Evolutionary conservation across 148 eudicot species (phyloP), one percentile per base, ranked within the genome.

Genomic region (Dysphania ambrosioides): DNA sequence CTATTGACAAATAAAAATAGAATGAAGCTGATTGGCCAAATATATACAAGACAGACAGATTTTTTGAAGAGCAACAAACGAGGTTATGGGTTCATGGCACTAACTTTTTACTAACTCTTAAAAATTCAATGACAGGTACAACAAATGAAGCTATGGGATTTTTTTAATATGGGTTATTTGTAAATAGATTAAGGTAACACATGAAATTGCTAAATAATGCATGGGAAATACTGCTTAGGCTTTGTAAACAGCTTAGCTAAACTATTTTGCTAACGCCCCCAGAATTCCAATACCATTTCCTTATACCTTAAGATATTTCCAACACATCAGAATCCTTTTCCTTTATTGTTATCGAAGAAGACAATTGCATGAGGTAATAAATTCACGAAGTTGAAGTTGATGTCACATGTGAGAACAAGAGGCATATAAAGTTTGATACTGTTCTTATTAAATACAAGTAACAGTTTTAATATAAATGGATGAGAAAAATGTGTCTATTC

Each of bases 1-100:
- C 98, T 95, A 87, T 53, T 85, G 67, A 78, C 78, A 41, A 70
- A 75, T 65, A 74, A 34, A 74, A 68, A 57, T 57, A 70, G 62
- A 27, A 71, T 4, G 27, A 40, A 77, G 58, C 69, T 73, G 27
- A 61, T 42, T 31, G 36, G 61, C 58, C 41, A 64, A 31, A 34
- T 30, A 27, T 66, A 24, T 59, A 57, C 34, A 24, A 0, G 24
- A 23, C 66, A 30, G 32, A 13, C 10, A 55, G 38, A 10, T 34
- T 7, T 44, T 47, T 5, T 30, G 56, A 30, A 18, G 38, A 2
- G 40, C 40, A 36, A 0, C 8, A 36, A n/a, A n/a, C n/a, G n/a
- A n/a, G n/a, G n/a, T n/a, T n/a, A 3, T 47, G 21, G 35, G 6
- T 40, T 19, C 9, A 40, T 26, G 24, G 26, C 58, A 0, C 21